These are phyloP conservation scores for Dactylellina sp. DNA, from an alignment of 2,329 filamentous ascomycete genomes.

Conservation along the genomic window DNA sequence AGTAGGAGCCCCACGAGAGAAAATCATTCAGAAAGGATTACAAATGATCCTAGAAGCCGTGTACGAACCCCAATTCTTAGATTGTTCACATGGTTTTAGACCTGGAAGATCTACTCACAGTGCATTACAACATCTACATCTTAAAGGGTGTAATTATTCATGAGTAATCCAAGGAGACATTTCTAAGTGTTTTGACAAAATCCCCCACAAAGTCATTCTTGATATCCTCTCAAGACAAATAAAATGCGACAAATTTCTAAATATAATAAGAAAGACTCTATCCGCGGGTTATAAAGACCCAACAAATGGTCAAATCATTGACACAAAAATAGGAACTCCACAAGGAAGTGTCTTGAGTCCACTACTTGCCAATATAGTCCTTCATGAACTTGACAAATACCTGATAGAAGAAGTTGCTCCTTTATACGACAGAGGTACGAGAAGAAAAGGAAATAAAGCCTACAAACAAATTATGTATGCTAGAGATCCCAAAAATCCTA, in stretches of 20 bases:
- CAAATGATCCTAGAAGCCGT: not conserved
- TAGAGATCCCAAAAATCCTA: conserved; percentile 5
- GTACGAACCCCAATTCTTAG: conserved; percentile 4
- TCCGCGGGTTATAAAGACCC: conserved; percentile 8
- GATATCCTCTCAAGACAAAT: not conserved
- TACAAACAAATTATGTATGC: conserved; percentile 1
- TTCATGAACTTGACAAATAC: conserved; percentile 15
- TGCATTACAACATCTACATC: not conserved
- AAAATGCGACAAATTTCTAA: not conserved
- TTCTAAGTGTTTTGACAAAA: conserved; percentile 10
- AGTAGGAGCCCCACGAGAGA: conserved; percentile 9
- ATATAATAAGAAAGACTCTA: not conserved
- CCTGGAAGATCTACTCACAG: conserved; percentile 3
- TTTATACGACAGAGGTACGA: not conserved
- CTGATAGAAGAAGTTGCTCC: not conserved
- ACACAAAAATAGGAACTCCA: conserved; percentile 1
- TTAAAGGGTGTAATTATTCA: not conserved
- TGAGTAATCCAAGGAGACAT: conserved; percentile 14
- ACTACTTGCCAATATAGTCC: conserved; percentile 1
- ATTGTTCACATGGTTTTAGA: conserved; percentile 10
- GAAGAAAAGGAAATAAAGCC: conserved; percentile 4
- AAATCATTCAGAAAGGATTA: conserved; percentile 12
- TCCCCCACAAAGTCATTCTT: conserved; percentile 1
- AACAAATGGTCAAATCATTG: not conserved
- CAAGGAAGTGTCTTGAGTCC: conserved; percentile 14